These are phyloP conservation scores for Acrocalymma vagum DNA, from an alignment of 2,329 filamentous ascomycete genomes.

Conservation along the genomic window DNA sequence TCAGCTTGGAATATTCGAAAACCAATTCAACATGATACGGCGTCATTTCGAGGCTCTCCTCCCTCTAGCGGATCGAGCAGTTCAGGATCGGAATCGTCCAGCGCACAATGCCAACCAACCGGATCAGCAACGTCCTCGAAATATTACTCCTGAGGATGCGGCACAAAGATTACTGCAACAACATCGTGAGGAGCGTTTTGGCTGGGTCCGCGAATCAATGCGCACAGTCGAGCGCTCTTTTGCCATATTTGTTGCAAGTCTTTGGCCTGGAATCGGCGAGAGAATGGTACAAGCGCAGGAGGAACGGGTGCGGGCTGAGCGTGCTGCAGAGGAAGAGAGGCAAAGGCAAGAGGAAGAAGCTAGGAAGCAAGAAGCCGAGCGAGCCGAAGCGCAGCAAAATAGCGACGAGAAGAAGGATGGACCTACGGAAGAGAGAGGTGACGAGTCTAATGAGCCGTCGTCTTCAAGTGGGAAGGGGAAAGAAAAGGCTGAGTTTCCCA, in stretches of 20 bases:
- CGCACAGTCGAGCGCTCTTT: conserved; percentile 63
- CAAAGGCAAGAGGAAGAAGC: conserved; percentile 27
- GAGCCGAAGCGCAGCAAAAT: conserved; percentile 24
- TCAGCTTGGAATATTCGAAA: conserved; percentile 51
- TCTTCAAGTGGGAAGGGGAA: conserved; percentile 25
- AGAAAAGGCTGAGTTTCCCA: conserved; percentile 22
- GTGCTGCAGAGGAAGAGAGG: conserved; percentile 32
- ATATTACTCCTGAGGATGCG: conserved; percentile 51
- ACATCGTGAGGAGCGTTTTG: conserved; percentile 34
- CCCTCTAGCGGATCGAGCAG: conserved; percentile 29
- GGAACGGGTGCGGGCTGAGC: conserved; percentile 50
- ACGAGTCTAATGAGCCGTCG: neutral
- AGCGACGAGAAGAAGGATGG: conserved; percentile 11
- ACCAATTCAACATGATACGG: conserved; percentile 47
- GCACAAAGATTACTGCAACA: conserved; percentile 51
- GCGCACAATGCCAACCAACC: conserved; percentile 4
- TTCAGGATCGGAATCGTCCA: conserved; percentile 14
- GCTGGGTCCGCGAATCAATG: conserved; percentile 45
- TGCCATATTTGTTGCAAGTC: conserved; percentile 69
- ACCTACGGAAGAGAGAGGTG: neutral
- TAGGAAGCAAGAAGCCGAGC: conserved; percentile 16
- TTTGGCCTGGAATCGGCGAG: conserved; percentile 70
- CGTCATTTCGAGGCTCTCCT: conserved; percentile 56
- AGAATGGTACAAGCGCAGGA: conserved; percentile 65
- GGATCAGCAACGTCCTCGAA: conserved; percentile 18